Evolutionary conservation across 2,329 filamentous ascomycete species (phyloP), one percentile per base, ranked within the genome.

Genomic region (Thermochaetoides dissita): DNA sequence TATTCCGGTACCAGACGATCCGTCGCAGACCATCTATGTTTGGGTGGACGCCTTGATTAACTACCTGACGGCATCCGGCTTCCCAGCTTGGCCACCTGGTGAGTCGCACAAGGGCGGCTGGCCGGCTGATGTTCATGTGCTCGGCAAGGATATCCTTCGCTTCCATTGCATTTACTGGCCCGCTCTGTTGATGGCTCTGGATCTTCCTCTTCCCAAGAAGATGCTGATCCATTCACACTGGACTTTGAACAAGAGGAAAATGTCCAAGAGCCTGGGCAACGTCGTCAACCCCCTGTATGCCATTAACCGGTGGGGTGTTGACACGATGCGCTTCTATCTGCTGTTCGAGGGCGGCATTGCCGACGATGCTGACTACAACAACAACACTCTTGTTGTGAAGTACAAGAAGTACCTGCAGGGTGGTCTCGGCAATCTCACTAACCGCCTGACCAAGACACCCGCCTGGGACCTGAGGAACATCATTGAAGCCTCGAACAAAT

Each of bases 91-190:
- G 76, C 63, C 76, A 1, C 79, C 83, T 0, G 77, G 77, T 2
- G 64, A 71, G 4, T 76, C 82, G 46, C 59, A 67, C 10, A 65
- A 64, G 12, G 72, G 72, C 39, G 78, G 84, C 24, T 98, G 91
- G 89, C 91, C 91, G 5, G 85, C 86, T 7, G 80, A 98, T 59
- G 72, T 91, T 11, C 91, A 98, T 37, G 77, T 98, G 28, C 81
- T 98, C 42, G 91, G 91, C 38, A 98, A 98, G 62, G 91, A 98
- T 59, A 98, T 98, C 50, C 69, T 94, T 44, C 81, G 87, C 11
- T 98, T 98, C 61, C 93, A 98, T 59, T 89, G 85, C 60, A 80
- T 98, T 38, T 98, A 98, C 67, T 98, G 93, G 91, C 91, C 91
- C 0, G 91, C 91, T 3, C 82, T 98, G 52, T 76, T 98, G 10